Evolutionary conservation across 495 filamentous ascomycete genomes (phyloP).

Genomic region (Penicillium paradoxum): DNA sequence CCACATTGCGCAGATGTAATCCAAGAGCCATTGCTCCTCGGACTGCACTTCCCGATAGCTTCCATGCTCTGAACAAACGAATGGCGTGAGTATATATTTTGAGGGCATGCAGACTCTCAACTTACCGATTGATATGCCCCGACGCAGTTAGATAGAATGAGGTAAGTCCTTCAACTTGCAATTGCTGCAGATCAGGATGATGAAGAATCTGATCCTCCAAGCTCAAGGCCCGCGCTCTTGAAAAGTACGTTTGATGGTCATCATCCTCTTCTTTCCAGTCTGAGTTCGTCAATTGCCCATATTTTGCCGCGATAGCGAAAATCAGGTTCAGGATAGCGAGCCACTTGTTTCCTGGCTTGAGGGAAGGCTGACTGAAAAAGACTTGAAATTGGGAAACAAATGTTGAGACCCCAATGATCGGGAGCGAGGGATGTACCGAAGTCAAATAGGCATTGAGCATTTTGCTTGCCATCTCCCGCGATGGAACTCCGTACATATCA

Average conservation of each 20-base stretch:
- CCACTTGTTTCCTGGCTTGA: conserved; percentile 44
- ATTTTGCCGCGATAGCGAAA: conserved; percentile 55
- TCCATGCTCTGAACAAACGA: conserved; percentile 51
- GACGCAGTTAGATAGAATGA: conserved; percentile 55
- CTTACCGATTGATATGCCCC: conserved; percentile 57
- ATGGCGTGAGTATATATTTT: conserved; percentile 8
- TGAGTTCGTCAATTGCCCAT: conserved; percentile 41
- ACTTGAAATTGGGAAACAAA: conserved; percentile 50
- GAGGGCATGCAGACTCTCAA: not conserved
- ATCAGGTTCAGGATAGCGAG: conserved; percentile 58
- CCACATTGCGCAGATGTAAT: conserved; percentile 54
- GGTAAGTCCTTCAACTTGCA: conserved; percentile 54
- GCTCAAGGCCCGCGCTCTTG: conserved; percentile 48
- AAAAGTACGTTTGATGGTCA: conserved; percentile 53
- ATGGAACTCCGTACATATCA: conserved; percentile 48
- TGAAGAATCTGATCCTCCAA: conserved; percentile 48
- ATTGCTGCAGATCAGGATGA: conserved; percentile 51
- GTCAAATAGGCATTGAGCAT: conserved; percentile 55
- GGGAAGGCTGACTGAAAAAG: conserved; percentile 37
- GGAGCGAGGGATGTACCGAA: conserved; percentile 56
- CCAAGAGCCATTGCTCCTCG: conserved; percentile 55
- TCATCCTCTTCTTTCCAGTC: conserved; percentile 43
- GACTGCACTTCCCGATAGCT: conserved; percentile 52
- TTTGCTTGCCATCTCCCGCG: conserved; percentile 45
- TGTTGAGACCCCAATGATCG: conserved; percentile 51